These are phyloP conservation scores for Ogataea ganodermae DNA, from an alignment of 805 yeast species.

Conservation along the genomic window DNA sequence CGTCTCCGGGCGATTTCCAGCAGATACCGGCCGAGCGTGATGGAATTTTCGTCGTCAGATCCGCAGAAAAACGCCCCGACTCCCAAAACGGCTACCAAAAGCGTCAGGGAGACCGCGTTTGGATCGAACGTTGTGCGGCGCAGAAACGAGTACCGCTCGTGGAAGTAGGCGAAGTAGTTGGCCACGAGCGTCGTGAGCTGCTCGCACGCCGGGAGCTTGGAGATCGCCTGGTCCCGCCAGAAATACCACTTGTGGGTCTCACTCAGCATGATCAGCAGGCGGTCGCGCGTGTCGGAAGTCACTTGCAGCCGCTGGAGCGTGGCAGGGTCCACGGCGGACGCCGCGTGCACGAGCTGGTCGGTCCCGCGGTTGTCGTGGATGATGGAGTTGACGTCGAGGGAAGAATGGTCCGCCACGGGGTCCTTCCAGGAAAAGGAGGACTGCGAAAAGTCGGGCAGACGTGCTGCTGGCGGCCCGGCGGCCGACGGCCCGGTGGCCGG, in stretches of 20 bases:
- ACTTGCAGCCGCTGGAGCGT: constrained; percentile 5
- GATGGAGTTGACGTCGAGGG: constrained; percentile 4
- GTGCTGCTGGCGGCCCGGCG: not conserved
- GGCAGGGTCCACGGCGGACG: not conserved
- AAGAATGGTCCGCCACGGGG: constrained; percentile 7
- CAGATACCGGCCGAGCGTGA: constrained; percentile 9
- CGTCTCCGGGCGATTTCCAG: constrained; percentile 9
- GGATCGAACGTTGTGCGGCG: constrained; percentile 7
- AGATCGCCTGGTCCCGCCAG: constrained; percentile 7
- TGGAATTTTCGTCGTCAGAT: constrained; percentile 7
- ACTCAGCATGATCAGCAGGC: constrained; percentile 4
- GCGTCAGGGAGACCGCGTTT: constrained; percentile 1
- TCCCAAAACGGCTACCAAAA: constrained; percentile 10
- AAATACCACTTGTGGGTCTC: constrained; percentile 9
- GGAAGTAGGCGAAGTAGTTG: constrained; percentile 11
- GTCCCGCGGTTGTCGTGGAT: constrained; percentile 2
- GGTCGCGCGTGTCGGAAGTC: constrained; percentile 9
- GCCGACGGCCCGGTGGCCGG: not conserved
- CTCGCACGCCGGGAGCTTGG: constrained; percentile 10
- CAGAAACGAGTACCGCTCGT: constrained; percentile 7
- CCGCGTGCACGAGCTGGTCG: not conserved
- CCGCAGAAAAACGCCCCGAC: constrained; percentile 13
- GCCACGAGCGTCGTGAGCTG: constrained; percentile 7
- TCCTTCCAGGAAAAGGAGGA: constrained; percentile 11
- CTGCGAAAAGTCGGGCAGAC: constrained; percentile 10